Evolutionary conservation across 208 protist species (phyloP), one percentile per base, ranked within the genome.

Genomic region (Crithidia brevicula): DNA sequence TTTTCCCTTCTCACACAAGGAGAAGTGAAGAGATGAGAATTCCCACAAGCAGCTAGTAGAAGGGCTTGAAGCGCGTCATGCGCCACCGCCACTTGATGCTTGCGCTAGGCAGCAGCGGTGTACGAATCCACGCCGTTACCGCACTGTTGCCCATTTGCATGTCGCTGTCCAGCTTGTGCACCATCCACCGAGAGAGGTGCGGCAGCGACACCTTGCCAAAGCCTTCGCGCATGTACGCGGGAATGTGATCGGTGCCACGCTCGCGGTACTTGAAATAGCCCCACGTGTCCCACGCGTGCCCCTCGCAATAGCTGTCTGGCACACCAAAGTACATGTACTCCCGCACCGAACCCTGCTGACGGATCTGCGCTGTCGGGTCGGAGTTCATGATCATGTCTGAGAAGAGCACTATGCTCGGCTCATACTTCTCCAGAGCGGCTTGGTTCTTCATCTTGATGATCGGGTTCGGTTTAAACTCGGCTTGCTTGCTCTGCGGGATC

Each of bases 311-410:
- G 77, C 87, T 93, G 65, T 94, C 75, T 10, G 87, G 84, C 40
- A 91, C 81, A 42, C 91, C 91, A 78, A 96, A 90, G 74, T 91
- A 91, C 23, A 88, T 67, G 67, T 93, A 96, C 86, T 96, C 88
- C 3, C 85, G 78, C 45, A 96, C 88, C 22, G 79, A 90, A 31
- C 91, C 91, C 30, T 93, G 87, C 47, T 88, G 77, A 11, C 91
- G 81, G 22, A 96, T 86, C 68, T 88, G 80, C 46, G 76, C 73
- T 0, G 91, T 94, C 3, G 77, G 80, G 59, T 96, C 91, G 9
- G 51, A 81, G 69, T 89, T 88, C 79, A 85, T 92, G 31, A 81
- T 86, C 87, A 96, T 94, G 67, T 96, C 91, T 3, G 86, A 90
- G 20, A 92, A 67, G 40, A 96, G 76, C 36, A 96, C 88, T 60